Evolutionary conservation across 805 yeast genomes (phyloP), one percentile per base, ranked within the genome.

Genomic region (Tetrapisispora arboricola): DNA sequence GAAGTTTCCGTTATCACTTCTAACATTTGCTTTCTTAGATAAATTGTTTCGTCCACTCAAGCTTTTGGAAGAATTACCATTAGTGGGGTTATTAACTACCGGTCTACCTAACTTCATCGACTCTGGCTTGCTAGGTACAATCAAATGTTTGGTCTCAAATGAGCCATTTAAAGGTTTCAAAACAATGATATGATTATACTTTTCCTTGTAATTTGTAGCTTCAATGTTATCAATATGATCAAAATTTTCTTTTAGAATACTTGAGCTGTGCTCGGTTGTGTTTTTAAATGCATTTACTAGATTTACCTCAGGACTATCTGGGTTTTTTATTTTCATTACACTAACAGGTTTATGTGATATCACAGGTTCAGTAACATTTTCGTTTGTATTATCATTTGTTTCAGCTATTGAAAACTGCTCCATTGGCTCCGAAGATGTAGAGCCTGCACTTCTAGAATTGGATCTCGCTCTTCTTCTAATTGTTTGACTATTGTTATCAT

Each of bases 101-200:
- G 94, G 96, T 37, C 97, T 71, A 3, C 97, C 97, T 16, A 88
- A 68, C 54, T 83, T 84, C 39, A 86, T 63, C 2, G 83, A 78
- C 6, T 82, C 84, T 0, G 97, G 96, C 41, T 65, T 67, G 41
- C 71, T 68, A 1, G 96, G 95, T 11, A 88, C 76, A 8, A 73
- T 74, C 28, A 88, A 65, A 36, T 79, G 76, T 58, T 87, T 88
- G 44, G 76, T 70, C 29, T 76, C 80, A 57, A 86, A 85, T 1
- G 95, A 78, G 38, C 75, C 83, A 58, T 87, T 87, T 36, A 84
- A 64, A 0, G 95, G 78, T 5, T 73, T 57, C 36, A 88, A 65
- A 4, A 83, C 77, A 11, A 86, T 71, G 33, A 81, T 72, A 54
- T 76, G 75, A 4, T 66, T 64, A 40, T 58, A 58, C 21, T 54